These are phyloP conservation scores for Boletus pseudopeckii DNA, from an alignment of 768 basidiomycete species.

Conservation along the genomic window DNA sequence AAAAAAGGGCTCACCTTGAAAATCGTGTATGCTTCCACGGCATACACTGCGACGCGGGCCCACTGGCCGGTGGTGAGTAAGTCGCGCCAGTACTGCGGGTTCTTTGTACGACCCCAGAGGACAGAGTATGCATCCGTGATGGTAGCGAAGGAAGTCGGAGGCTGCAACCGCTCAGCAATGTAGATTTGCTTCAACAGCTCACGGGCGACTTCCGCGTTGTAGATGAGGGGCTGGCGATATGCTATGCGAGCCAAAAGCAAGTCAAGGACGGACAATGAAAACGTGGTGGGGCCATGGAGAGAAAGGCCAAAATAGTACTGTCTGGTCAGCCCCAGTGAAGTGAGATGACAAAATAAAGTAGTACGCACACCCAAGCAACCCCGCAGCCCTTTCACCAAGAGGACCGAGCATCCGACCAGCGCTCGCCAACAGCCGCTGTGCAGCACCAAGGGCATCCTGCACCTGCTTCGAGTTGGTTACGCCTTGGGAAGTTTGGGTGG, in stretches of 20 bases:
- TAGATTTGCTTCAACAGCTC: conserved; percentile 78
- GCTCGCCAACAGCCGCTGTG: conserved; percentile 53
- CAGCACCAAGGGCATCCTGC: conserved; percentile 58
- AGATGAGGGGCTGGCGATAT: conserved; percentile 72
- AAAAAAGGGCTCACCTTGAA: conserved; percentile 59
- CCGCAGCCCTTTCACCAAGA: conserved; percentile 51
- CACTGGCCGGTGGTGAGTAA: conserved; percentile 62
- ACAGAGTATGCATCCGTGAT: conserved; percentile 59
- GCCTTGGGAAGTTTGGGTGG: conserved; percentile 34
- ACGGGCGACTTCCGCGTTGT: conserved; percentile 74
- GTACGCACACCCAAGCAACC: conserved; percentile 53
- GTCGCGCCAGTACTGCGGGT: conserved; percentile 58
- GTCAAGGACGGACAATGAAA: not conserved
- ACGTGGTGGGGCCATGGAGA: not conserved
- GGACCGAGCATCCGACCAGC: conserved; percentile 48
- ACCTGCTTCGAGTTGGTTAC: conserved; percentile 59
- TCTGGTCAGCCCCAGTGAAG: not conserved
- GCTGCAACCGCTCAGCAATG: conserved; percentile 55
- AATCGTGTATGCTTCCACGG: conserved; percentile 83
- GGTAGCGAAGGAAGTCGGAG: conserved; percentile 56
- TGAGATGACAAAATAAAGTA: not conserved
- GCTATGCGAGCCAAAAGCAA: conserved; percentile 35
- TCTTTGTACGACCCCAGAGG: conserved; percentile 59
- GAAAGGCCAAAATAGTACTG: not conserved
- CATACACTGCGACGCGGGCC: conserved; percentile 67